Percentiles rank a stretch among this genome's conserved stretches.
Evolutionary conservation across 495 filamentous ascomycete species (phyloP).

Genomic region (Xylona heveae): DNA sequence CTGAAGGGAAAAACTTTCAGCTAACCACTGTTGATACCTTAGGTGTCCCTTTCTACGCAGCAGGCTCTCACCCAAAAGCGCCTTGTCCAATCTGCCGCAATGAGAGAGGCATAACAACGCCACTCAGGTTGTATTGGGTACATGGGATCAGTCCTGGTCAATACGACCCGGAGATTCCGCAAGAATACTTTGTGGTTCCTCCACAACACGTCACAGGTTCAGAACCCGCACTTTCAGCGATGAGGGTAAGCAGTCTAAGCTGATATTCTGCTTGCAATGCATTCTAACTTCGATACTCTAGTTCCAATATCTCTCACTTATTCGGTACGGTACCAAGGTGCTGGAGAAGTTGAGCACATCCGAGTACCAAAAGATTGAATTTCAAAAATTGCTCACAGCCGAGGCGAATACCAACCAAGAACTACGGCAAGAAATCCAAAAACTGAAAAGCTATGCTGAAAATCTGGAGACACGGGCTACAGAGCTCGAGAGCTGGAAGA

Average conservation of each 20-base stretch:
- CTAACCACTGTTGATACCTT: no score
- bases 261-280: no score
- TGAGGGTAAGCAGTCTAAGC: no score
- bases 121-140: not conserved
- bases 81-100: slow-evolving; percentile 1
- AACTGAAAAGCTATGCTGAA: not conserved
- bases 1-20: no score
- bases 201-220: no score
- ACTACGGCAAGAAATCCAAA: not conserved
- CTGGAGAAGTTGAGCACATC: not conserved
- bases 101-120: not conserved
- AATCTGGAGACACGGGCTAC: not conserved
- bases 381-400: not conserved
- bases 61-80: not conserved
- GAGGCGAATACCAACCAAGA: not conserved
- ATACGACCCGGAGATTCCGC: slow-evolving; percentile 2
- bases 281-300: not conserved
- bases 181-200: slow-evolving; percentile 2
- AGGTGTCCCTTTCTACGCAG: slow-evolving; percentile 4
- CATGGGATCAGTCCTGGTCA: slow-evolving; percentile 1
- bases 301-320: slow-evolving; percentile 5
- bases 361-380: not conserved
- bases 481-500: not conserved
- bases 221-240: no score
- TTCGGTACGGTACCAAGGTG: not conserved